These are phyloP conservation scores for Terfezia claveryi DNA, from an alignment of 495 filamentous ascomycete species.

Conservation along the genomic window DNA sequence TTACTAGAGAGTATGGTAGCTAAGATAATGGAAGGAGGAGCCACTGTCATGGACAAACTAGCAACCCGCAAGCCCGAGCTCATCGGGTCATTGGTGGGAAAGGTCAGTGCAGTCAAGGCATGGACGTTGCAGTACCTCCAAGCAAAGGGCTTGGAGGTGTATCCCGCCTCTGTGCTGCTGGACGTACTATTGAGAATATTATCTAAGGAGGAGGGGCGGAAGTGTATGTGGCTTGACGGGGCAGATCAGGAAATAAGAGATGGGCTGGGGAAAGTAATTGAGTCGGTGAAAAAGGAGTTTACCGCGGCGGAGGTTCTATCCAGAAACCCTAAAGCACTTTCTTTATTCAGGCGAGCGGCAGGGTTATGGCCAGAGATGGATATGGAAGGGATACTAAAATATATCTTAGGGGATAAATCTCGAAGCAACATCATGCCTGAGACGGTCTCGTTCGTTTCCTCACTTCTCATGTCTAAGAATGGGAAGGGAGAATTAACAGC, in stretches of 20 bases:
- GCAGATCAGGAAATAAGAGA: no score
- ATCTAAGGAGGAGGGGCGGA: not conserved
- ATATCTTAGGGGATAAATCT: slow-evolving; percentile 4
- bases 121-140: not conserved
- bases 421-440: slow-evolving; percentile 5
- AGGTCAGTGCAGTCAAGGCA: not conserved
- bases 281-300: no score
- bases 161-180: not conserved
- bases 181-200: not conserved
- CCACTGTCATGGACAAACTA: no score
- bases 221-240: slow-evolving; percentile 1
- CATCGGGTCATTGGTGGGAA: not conserved
- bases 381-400: slow-evolving; percentile 5
- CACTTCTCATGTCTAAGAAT: slow-evolving; percentile 1
- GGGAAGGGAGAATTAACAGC: slow-evolving; percentile 2
- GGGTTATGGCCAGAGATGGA: slow-evolving; percentile 10
- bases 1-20: no score
- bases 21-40: no score
- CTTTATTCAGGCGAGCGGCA: slow-evolving; percentile 6
- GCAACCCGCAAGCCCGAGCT: no score
- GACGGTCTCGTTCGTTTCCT: slow-evolving; percentile 7
- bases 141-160: not conserved
- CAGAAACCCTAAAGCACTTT: not conserved
- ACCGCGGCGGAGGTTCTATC: no score
- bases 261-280: no score